These are phyloP conservation scores for Acorus gramineus DNA, from an alignment of 106 monocot genomes.

Conservation along the genomic window DNA sequence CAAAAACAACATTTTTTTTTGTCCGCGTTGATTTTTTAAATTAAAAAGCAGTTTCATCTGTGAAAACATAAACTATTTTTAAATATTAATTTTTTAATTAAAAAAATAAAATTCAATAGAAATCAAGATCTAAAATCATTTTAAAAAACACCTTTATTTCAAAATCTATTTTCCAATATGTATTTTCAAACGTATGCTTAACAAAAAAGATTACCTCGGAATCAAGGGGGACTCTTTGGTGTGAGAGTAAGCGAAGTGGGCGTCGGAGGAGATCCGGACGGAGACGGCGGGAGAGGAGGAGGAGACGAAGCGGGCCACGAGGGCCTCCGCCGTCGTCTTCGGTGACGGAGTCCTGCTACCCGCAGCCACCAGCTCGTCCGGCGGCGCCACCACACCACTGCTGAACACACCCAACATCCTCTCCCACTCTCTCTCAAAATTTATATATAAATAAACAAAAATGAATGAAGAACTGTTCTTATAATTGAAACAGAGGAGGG, in stretches of 20 bases:
- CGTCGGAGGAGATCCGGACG: constrained; percentile 37
- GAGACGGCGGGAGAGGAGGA: constrained; percentile 35
- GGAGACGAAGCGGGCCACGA: constrained; percentile 45
- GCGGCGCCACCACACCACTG: constrained; percentile 66
- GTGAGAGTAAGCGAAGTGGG: constrained; percentile 65
- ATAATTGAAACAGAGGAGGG: no score
- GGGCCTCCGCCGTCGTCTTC: constrained; percentile 67
- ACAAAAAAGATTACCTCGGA: constrained; percentile 44
- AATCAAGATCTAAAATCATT: no score
- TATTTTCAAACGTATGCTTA: no score
- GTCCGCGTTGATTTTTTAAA: no score
- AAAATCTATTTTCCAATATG: no score
- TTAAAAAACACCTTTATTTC: no score
- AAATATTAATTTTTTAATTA: no score
- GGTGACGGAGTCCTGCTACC: constrained; percentile 92
- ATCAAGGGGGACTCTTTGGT: constrained; percentile 38
- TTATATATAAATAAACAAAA: neutral
- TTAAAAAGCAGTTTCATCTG: no score
- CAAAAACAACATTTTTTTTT: no score
- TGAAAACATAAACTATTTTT: no score
- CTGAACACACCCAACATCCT: constrained; percentile 87
- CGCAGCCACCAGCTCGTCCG: constrained; percentile 73
- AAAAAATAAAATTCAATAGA: no score
- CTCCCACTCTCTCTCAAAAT: constrained; percentile 1
- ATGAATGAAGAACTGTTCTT: no score